These are phyloP conservation scores for Endotrypanum monterogeii DNA, from an alignment of 208 protist species.

Conservation along the genomic window DNA sequence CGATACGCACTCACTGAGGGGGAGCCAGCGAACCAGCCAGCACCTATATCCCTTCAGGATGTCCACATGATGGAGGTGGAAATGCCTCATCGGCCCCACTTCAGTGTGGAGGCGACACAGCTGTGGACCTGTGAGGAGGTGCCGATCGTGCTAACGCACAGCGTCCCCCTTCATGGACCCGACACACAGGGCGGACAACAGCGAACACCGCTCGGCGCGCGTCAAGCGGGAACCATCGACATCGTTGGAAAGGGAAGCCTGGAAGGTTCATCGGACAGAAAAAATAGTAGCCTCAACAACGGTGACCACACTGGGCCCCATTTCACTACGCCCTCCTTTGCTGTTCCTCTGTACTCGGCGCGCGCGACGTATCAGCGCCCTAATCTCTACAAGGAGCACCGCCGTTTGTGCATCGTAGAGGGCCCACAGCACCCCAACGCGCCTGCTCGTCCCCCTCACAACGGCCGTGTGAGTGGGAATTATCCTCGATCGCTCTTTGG, in stretches of 20 bases:
- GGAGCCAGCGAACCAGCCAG: not conserved
- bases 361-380: conserved; percentile 17
- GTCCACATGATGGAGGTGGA: conserved; percentile 6
- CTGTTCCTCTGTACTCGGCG: conserved; percentile 24
- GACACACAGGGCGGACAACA: conserved; percentile 4
- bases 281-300: not conserved
- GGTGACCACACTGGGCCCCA: not conserved
- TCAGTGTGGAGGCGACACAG: conserved; percentile 13
- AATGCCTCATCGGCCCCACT: not conserved
- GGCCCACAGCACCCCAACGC: not conserved
- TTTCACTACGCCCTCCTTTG: not conserved
- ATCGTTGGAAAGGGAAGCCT: not conserved
- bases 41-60: conserved; percentile 9
- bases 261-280: not conserved
- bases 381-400: conserved; percentile 24
- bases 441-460: not conserved
- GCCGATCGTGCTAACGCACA: not conserved
- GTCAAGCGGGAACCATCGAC: conserved; percentile 5
- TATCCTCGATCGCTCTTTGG: not conserved
- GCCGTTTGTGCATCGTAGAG: conserved; percentile 23
- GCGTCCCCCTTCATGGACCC: conserved; percentile 7
- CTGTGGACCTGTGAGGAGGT: conserved; percentile 8
- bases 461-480: not conserved
- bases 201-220: conserved; percentile 16
- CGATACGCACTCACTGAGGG: not conserved